Conservation (phyloP, 2,329 filamentous ascomycete genomes). For the Biscogniauxia mediterranea region DNA sequence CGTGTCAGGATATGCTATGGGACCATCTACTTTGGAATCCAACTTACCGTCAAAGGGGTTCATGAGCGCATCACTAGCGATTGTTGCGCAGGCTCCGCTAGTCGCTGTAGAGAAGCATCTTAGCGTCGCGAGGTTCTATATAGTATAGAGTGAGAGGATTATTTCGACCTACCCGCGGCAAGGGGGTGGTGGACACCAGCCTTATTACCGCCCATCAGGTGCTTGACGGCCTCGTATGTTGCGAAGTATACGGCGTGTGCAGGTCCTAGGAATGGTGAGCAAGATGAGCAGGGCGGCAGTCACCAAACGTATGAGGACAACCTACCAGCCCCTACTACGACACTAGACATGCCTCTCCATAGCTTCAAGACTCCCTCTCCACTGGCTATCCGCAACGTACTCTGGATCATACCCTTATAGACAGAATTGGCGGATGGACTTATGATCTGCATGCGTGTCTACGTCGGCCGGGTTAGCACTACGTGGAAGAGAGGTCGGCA, state of each 20-base stretch:
- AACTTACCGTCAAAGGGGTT: conserved; percentile 93
- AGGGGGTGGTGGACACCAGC: conserved; percentile 86
- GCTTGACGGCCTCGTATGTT: conserved; percentile 96
- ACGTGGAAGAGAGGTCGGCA: conserved; percentile 20
- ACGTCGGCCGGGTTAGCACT: conserved; percentile 21
- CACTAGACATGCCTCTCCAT: conserved; percentile 96
- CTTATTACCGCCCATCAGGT: conserved; percentile 89
- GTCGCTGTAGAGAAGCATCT: conserved; percentile 57
- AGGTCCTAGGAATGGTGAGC: conserved; percentile 60
- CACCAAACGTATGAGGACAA: conserved; percentile 11
- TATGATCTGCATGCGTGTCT: conserved; percentile 98
- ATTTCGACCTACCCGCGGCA: conserved; percentile 69
- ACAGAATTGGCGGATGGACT: conserved; percentile 77
- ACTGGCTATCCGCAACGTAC: conserved; percentile 86
- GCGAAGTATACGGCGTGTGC: conserved; percentile 98
- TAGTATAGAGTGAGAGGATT: not conserved
- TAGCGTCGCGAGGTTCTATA: conserved; percentile 5
- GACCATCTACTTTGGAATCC: not conserved
- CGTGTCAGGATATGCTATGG: conserved; percentile 3
- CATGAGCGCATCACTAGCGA: conserved; percentile 97
- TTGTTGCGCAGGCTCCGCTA: conserved; percentile 91
- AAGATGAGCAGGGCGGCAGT: conserved; percentile 19
- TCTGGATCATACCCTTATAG: conserved; percentile 88
- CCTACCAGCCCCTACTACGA: conserved; percentile 90
- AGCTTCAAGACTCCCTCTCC: conserved; percentile 87